A percentile compares a stretch with the other conserved stretches of the same genome.
Conservation (phyloP, 371 early-diverging fungal species). For the Mucor circinelloides region DNA sequence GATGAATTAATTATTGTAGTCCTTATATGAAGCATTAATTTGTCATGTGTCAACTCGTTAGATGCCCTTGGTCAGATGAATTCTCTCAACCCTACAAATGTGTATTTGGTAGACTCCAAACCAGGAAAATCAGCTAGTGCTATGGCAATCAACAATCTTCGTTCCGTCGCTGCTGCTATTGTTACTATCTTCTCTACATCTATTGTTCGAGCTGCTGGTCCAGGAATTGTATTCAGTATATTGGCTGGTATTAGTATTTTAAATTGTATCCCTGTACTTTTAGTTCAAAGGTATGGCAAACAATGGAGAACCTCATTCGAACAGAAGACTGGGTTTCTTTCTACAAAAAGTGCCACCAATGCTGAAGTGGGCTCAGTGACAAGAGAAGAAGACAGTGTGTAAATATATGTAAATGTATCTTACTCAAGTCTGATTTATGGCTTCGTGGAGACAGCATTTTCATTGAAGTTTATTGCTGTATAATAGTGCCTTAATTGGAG, state of each 20-base stretch:
- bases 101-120: constrained; percentile 54
- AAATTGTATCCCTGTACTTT: constrained; percentile 19
- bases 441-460: too few species aligned
- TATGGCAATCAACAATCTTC: background rate
- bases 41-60: background rate
- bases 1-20: constrained; percentile 44
- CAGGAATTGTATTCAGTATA: constrained; percentile 17
- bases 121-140: constrained; percentile 27
- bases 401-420: too few species aligned
- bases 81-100: constrained; percentile 46
- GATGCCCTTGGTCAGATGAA: constrained; percentile 34
- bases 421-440: too few species aligned
- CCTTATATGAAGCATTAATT: background rate
- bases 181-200: constrained; percentile 28
- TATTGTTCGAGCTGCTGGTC: constrained; percentile 20
- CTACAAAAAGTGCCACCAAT: background rate
- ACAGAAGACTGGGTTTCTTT: background rate
- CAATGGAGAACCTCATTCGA: constrained; percentile 26
- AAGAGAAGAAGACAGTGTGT: too few species aligned
- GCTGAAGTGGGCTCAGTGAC: too few species aligned
- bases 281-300: constrained; percentile 21
- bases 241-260: constrained; percentile 26
- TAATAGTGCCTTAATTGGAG: too few species aligned
- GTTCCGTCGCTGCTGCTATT: constrained; percentile 25
- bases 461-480: too few species aligned